phyloP scores from a whole-genome alignment of 208 protist genomes.

The Angomonas ambiguus region DNA sequence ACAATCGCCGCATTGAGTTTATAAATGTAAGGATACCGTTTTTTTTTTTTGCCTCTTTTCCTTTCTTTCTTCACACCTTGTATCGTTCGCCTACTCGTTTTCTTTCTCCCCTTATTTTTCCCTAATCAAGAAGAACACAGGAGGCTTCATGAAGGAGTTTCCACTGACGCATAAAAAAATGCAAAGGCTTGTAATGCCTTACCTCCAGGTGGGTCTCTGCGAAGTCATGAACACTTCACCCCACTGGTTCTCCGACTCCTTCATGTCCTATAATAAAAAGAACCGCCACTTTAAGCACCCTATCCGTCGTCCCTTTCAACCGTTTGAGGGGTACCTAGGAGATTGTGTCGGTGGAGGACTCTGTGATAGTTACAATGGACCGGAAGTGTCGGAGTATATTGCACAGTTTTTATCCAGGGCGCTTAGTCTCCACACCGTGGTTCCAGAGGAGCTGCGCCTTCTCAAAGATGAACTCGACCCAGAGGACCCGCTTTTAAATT shows the following conservation, averaged over 20 bases:
- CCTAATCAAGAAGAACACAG: neutral
- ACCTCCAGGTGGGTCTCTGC: constrained; percentile 60
- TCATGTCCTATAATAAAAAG: constrained; percentile 58
- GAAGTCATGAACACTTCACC: constrained; percentile 75
- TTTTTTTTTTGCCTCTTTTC: neutral
- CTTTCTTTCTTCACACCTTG: neutral
- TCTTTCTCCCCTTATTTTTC: constrained; percentile 11
- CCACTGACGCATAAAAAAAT: constrained; percentile 47
- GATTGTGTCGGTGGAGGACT: constrained; percentile 66
- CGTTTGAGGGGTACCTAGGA: constrained; percentile 26
- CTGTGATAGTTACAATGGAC: constrained; percentile 67
- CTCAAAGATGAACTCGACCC: constrained; percentile 44
- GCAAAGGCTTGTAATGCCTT: constrained; percentile 55
- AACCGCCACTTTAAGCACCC: constrained; percentile 33
- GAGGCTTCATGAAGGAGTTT: neutral
- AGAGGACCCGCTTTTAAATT: constrained; percentile 42
- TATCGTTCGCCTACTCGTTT: neutral
- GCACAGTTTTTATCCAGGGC: constrained; percentile 45
- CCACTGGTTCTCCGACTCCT: constrained; percentile 54
- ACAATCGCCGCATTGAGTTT: no score
- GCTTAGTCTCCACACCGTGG: constrained; percentile 54
- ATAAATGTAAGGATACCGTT: neutral
- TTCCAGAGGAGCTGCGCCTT: constrained; percentile 33
- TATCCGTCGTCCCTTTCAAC: neutral
- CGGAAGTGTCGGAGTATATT: constrained; percentile 39